Evolutionary conservation across 306 rosid genomes (phyloP).

Genomic region (Malus domestica): ASM211411v1 NC_041796.1:6695001-6695500

Average conservation of each 20-base stretch:
- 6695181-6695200: not conserved
- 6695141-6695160: not conserved
- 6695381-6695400: not conserved
- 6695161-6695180: too few relatives aligned
- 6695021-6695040: too few relatives aligned
- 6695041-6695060: too few relatives aligned
- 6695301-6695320: slow-evolving; percentile 16
- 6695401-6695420: not conserved
- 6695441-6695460: not conserved
- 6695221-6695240: not conserved
- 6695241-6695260: not conserved
- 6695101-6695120: not conserved
- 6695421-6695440: not conserved
- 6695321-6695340: not conserved
- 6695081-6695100: not conserved
- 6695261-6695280: slow-evolving; percentile 11
- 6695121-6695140: not conserved
- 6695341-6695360: slow-evolving; percentile 19
- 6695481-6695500: slow-evolving; percentile 60
- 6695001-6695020: too few relatives aligned
- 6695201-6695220: too few relatives aligned
- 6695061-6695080: accelerated
- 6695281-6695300: slow-evolving; percentile 41
- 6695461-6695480: slow-evolving; percentile 26
- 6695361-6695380: not conserved